Evolutionary conservation across 1,284 basidiomycete species (phyloP).

Genomic region (Volvariella surrecta): DNA sequence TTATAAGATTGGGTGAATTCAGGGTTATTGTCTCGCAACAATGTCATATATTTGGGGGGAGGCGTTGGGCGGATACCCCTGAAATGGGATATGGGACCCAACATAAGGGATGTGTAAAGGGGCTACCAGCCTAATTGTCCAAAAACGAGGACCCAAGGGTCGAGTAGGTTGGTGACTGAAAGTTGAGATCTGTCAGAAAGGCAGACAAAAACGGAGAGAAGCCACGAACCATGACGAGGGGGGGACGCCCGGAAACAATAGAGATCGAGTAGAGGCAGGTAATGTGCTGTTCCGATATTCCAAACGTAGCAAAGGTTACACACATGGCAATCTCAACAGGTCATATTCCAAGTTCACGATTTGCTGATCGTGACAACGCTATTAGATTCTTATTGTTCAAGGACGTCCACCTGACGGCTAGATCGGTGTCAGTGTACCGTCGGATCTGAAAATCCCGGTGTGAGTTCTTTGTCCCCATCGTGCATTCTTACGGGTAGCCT

Average conservation of each 20-base stretch:
- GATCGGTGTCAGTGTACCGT: background rate
- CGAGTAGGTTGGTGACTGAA: background rate
- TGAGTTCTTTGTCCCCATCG: no score
- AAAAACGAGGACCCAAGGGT: slow-evolving; percentile 3
- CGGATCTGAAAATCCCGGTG: background rate
- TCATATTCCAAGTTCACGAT: background rate
- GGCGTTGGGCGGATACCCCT: slow-evolving; percentile 12
- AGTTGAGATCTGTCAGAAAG: no score
- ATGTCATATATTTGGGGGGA: slow-evolving; percentile 14
- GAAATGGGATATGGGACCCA: slow-evolving; percentile 28
- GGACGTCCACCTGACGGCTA: background rate
- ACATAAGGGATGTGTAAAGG: slow-evolving; percentile 13
- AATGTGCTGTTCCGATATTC: no score
- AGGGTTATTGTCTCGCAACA: slow-evolving; percentile 28
- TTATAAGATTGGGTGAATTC: slow-evolving; percentile 21
- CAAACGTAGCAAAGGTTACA: no score
- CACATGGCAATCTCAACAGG: background rate
- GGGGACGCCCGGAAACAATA: no score
- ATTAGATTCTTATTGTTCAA: background rate
- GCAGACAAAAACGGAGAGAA: no score
- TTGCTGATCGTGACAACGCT: background rate
- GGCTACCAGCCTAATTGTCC: no score
- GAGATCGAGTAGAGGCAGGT: no score
- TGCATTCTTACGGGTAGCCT: no score
- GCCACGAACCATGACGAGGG: no score